Evolutionary conservation across 2,329 filamentous ascomycete genomes (phyloP), one percentile per base, ranked within the genome.

Genomic region (Paecilomyces variotii): DNA sequence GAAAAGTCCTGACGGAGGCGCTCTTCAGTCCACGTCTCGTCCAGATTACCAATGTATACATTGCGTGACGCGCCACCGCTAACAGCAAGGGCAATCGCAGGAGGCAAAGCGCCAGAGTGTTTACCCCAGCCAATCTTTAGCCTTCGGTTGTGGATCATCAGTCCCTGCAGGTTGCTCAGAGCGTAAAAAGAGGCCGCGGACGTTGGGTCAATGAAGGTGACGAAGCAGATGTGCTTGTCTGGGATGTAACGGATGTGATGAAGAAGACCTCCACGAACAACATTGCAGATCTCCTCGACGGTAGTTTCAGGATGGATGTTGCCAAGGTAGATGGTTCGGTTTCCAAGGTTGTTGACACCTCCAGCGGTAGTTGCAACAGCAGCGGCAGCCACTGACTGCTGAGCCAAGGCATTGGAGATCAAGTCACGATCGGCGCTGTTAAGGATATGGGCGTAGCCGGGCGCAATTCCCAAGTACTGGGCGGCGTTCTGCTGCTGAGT

Each of bases 121-220:
- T 99, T 99, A 64, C 94, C 94, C 94, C 94, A 99, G 64, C 94
- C 94, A 73, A 99, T 97, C 84, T 99, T 99, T 65, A 99, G 81
- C 56, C 94, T 87, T 63, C 94, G 86, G 78, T 99, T 99, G 79
- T 99, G 94, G 68, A 99, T 99, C 94, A 99, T 99, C 64, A 99
- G 80, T 26, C 94, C 94, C 73, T 99, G 94, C 28, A 99, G 81
- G 77, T 97, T 97, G 83, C 92, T 97, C 60, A 99, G 80, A 50
- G 94, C 94, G 69, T 97, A 99, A 80, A 99, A 99, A 0, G 93
- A 97, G 49, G 94, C 94, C 26, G 94, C 94, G 2, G 94, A 95
- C 26, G 94, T 99, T 7, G 94, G 94, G 71, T 99, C 94, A 74
- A 99, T 97, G 77, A 99, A 99, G 1, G 94, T 99, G 59, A 99